These are phyloP conservation scores for Amanita rimosa DNA, from an alignment of 768 basidiomycete species.

Conservation along the genomic window DNA sequence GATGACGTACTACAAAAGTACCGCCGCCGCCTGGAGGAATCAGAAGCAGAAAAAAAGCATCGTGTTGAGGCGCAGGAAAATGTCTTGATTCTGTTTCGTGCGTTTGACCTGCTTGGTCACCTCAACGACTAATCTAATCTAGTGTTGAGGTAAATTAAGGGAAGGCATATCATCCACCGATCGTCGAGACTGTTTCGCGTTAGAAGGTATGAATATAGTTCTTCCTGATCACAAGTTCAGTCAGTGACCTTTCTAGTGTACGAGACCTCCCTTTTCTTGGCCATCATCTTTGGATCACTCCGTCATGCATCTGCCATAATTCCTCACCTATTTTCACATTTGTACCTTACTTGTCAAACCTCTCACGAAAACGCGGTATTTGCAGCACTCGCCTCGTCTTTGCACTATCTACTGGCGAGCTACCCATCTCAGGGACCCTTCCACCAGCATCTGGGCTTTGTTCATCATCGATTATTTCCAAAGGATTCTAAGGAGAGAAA, in stretches of 20 bases:
- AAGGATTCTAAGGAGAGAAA: conserved; percentile 19
- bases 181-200: conserved; percentile 47
- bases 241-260: conserved; percentile 34
- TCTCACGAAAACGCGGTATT: conserved; percentile 15
- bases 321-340: conserved; percentile 41
- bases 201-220: conserved; percentile 53
- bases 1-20: conserved; percentile 33
- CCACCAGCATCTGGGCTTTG: conserved; percentile 28
- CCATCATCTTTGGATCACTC: conserved; percentile 49
- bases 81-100: conserved; percentile 63
- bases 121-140: neutral
- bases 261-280: conserved; percentile 60
- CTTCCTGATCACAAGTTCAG: neutral
- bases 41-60: conserved; percentile 22
- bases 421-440: conserved; percentile 62
- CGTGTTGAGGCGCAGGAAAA: conserved; percentile 53
- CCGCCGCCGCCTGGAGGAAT: conserved; percentile 18
- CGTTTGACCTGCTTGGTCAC: conserved; percentile 15
- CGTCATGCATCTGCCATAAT: conserved; percentile 53
- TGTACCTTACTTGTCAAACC: conserved; percentile 24
- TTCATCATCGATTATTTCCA: conserved; percentile 30
- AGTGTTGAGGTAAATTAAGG: conserved; percentile 52
- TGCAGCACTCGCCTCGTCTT: conserved; percentile 36
- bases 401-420: conserved; percentile 42
- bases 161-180: conserved; percentile 59